Conservation (phyloP, 1,284 basidiomycete genomes). For the Tranzscheliella williamsii region DNA sequence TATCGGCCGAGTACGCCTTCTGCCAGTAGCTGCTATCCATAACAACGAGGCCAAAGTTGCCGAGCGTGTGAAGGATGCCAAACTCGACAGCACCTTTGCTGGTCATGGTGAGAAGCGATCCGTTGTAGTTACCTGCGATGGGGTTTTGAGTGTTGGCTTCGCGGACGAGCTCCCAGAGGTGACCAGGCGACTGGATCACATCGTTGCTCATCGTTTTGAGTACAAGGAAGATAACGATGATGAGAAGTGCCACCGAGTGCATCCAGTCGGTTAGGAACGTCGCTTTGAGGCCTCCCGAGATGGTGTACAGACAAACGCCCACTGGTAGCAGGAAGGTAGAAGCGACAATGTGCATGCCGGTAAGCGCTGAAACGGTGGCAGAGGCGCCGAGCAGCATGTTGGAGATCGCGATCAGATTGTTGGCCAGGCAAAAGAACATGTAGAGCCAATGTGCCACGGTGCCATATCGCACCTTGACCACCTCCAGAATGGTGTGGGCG, state of each 20-base stretch:
- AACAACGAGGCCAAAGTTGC: conserved; percentile 53
- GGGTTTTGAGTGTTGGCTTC: conserved; percentile 19
- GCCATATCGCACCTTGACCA: conserved; percentile 50
- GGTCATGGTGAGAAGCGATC: conserved; percentile 76
- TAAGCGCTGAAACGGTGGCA: conserved; percentile 49
- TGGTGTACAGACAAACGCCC: conserved; percentile 49
- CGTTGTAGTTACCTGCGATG: conserved; percentile 68
- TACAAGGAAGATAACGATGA: conserved; percentile 46
- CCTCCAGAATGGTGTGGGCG: conserved; percentile 54
- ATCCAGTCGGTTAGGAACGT: conserved; percentile 53
- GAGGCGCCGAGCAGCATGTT: conserved; percentile 55
- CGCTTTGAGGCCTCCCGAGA: conserved; percentile 48
- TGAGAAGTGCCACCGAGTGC: conserved; percentile 47
- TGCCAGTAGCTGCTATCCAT: conserved; percentile 54
- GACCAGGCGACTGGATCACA: conserved; percentile 19
- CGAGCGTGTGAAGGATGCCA: conserved; percentile 50
- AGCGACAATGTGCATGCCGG: conserved; percentile 52
- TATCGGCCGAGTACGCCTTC: conserved; percentile 49
- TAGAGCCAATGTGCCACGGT: conserved; percentile 47
- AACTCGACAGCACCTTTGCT: conserved; percentile 70
- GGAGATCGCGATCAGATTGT: conserved; percentile 51
- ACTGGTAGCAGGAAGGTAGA: conserved; percentile 49
- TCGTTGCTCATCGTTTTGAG: conserved; percentile 48
- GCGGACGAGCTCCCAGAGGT: conserved; percentile 43
- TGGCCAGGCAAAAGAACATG: conserved; percentile 51